Conservation (phyloP, 352 stramenopile genomes). For the Pythium guiyangense region DNA sequence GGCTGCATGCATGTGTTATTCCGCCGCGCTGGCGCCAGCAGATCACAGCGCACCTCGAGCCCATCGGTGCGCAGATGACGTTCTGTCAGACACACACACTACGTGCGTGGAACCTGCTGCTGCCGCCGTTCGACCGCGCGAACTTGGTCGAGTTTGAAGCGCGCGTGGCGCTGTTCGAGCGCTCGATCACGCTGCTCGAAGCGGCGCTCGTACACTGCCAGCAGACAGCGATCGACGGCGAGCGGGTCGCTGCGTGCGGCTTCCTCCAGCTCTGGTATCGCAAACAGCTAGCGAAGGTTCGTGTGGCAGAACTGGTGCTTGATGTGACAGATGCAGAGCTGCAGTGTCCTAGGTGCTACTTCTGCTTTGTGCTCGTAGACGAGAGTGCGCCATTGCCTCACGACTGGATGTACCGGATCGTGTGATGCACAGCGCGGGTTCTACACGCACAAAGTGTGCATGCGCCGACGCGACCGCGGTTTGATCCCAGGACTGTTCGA, state of each 20-base stretch:
- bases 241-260: slow-evolving; percentile 25
- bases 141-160: slow-evolving; percentile 37
- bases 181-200: slow-evolving; percentile 19
- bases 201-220: slow-evolving; percentile 29
- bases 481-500: slow-evolving; percentile 61
- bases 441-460: slow-evolving; percentile 43
- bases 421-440: slow-evolving; percentile 28
- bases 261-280: slow-evolving; percentile 51
- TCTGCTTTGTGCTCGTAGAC: too few species aligned
- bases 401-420: too few species aligned
- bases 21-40: slow-evolving; percentile 34
- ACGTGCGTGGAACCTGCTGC: slow-evolving; percentile 28
- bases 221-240: slow-evolving; percentile 18
- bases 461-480: slow-evolving; percentile 38
- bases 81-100: slow-evolving; percentile 32
- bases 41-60: slow-evolving; percentile 28
- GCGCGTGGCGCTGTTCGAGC: slow-evolving; percentile 31
- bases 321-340: too few species aligned
- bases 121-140: slow-evolving; percentile 33
- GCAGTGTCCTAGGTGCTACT: too few species aligned
- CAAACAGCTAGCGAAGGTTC: slow-evolving; percentile 20
- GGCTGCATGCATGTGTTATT: slow-evolving; percentile 33
- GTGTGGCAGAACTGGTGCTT: too few species aligned
- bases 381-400: too few species aligned
- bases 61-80: slow-evolving; percentile 30